phyloP scores from a whole-genome alignment of 2,329 filamentous ascomycete species.

The Iodosphaeria phyllophila region DNA sequence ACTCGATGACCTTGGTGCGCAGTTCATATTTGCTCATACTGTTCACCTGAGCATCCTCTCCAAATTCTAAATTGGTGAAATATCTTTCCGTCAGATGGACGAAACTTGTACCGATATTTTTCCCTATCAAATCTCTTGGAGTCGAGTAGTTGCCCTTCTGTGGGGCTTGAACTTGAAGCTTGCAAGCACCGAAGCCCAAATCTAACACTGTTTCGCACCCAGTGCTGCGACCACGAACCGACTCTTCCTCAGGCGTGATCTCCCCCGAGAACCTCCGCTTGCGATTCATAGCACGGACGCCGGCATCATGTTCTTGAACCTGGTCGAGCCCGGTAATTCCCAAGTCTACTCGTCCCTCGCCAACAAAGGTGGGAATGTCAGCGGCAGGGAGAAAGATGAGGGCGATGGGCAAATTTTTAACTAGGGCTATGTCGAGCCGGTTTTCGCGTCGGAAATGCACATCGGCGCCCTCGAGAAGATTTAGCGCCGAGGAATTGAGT shows the following conservation, averaged over 20 bases:
- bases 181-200: constrained; percentile 77
- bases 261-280: constrained; percentile 27
- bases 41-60: constrained; percentile 19
- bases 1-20: constrained; percentile 76
- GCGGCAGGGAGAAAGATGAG: constrained; percentile 93
- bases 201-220: constrained; percentile 78
- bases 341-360: constrained; percentile 80
- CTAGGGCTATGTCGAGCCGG: constrained; percentile 89
- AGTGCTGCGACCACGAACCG: constrained; percentile 23
- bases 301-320: constrained; percentile 73
- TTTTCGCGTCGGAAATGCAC: constrained; percentile 93
- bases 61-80: constrained; percentile 58
- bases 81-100: constrained; percentile 68
- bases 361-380: constrained; percentile 94
- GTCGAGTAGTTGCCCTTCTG: constrained; percentile 56
- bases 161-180: constrained; percentile 91
- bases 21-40: constrained; percentile 29
- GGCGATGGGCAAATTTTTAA: constrained; percentile 90
- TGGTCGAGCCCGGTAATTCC: constrained; percentile 92
- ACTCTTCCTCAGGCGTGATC: constrained; percentile 21
- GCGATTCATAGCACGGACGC: constrained; percentile 28
- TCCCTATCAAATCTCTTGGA: constrained; percentile 67
- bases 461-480: constrained; percentile 83
- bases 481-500: constrained; percentile 70
- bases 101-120: constrained; percentile 92